Evolutionary conservation across 169 alveolate species (phyloP).

Genomic region (Cryptosporidium bovis): DNA sequence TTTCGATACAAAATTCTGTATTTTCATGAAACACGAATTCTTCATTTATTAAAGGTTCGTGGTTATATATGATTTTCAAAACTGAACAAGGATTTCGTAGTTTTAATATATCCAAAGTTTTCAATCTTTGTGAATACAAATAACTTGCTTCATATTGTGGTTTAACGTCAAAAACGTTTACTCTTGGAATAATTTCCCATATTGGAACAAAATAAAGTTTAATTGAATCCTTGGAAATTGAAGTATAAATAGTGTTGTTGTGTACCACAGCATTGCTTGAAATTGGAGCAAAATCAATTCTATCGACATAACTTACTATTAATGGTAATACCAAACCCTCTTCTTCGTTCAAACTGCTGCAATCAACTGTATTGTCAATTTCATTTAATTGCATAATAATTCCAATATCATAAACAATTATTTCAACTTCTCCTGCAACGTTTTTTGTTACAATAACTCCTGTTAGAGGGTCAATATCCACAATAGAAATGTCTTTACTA

Average conservation of each 20-base stretch:
- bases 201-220: conserved; percentile 15
- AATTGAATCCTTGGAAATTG: background rate
- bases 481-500: conserved; percentile 7
- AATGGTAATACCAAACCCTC: conserved; percentile 15
- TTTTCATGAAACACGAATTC: background rate
- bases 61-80: background rate
- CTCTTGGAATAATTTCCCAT: background rate
- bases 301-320: conserved; percentile 21
- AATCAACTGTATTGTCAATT: background rate
- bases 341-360: background rate
- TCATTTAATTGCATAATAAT: background rate
- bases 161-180: no score
- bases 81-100: conserved; percentile 27
- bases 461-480: background rate
- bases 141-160: background rate
- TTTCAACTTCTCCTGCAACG: background rate
- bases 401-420: conserved; percentile 53
- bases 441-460: conserved; percentile 24
- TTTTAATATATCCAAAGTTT: conserved; percentile 23
- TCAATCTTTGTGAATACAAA: conserved; percentile 10
- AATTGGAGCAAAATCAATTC: background rate
- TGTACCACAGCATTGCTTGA: background rate
- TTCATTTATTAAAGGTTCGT: background rate
- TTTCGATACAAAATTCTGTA: background rate
- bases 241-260: conserved; percentile 39